Conservation (phyloP, 805 yeast genomes). For the Metschnikowia picachoensis region DNA sequence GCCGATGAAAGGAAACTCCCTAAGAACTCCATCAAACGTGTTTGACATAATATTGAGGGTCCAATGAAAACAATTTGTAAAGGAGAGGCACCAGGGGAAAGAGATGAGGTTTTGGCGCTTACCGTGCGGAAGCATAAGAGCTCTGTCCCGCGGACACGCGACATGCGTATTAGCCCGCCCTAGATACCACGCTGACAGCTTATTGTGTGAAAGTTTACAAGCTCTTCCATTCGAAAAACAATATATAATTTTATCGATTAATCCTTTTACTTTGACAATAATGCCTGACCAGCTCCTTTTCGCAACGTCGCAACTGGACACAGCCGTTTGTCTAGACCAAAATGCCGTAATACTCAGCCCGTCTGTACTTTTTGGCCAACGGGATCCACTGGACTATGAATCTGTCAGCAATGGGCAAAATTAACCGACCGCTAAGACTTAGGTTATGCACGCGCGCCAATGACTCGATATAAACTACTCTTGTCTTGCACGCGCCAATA, state of each 20-base stretch:
- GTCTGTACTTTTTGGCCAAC: constrained; percentile 45
- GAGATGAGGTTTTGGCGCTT: too few relatives aligned
- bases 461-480: constrained; percentile 78
- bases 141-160: background rate
- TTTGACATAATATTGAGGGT: constrained; percentile 9
- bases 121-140: background rate
- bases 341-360: constrained; percentile 76
- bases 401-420: constrained; percentile 69
- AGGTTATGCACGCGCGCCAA: constrained; percentile 75
- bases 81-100: too few relatives aligned
- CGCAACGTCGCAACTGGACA: too few relatives aligned
- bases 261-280: too few relatives aligned
- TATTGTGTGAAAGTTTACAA: too few relatives aligned
- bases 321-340: constrained; percentile 39
- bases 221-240: too few relatives aligned
- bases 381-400: constrained; percentile 89
- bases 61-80: background rate
- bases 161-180: too few relatives aligned
- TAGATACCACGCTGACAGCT: too few relatives aligned
- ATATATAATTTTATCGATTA: too few relatives aligned
- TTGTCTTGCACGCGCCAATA: constrained; percentile 44
- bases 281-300: too few relatives aligned
- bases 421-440: constrained; percentile 71
- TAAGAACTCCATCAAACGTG: constrained; percentile 40
- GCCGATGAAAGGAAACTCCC: constrained; percentile 47